Conservation (phyloP, 2,329 filamentous ascomycete genomes). For the Aspergillus nomiae region DNA sequence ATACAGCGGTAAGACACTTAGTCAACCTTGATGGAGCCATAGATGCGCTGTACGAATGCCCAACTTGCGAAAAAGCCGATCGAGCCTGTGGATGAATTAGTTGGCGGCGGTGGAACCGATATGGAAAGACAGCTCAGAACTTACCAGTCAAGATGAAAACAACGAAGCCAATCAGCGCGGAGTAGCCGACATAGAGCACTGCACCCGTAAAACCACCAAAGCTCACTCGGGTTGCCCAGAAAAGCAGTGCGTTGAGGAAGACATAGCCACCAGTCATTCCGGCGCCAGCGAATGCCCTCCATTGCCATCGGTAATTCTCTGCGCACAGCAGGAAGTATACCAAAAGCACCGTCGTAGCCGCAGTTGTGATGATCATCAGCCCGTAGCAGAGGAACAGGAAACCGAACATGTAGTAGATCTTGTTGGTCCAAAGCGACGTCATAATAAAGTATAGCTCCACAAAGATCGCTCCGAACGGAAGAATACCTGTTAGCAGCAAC, state of each 20-base stretch:
- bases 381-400: slow-evolving; percentile 98
- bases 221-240: slow-evolving; percentile 85
- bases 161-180: slow-evolving; percentile 80
- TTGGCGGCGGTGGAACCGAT: not conserved
- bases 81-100: slow-evolving; percentile 62
- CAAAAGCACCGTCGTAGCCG: slow-evolving; percentile 87
- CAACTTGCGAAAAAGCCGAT: slow-evolving; percentile 96
- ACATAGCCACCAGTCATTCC: slow-evolving; percentile 91
- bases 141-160: slow-evolving; percentile 93
- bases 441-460: slow-evolving; percentile 99
- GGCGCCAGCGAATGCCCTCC: slow-evolving; percentile 89
- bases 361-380: slow-evolving; percentile 93
- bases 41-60: slow-evolving; percentile 92
- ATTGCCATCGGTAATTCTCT: slow-evolving; percentile 99
- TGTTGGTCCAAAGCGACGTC: slow-evolving; percentile 97
- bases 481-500: slow-evolving; percentile 86
- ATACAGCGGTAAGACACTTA: slow-evolving; percentile 44
- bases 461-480: slow-evolving; percentile 96
- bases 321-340: slow-evolving; percentile 95
- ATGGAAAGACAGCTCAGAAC: slow-evolving; percentile 36
- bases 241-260: slow-evolving; percentile 86
- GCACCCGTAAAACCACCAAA: slow-evolving; percentile 82
- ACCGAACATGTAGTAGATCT: slow-evolving; percentile 99
- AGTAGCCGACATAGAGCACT: slow-evolving; percentile 93
- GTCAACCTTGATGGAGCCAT: slow-evolving; percentile 97